These are phyloP conservation scores for Picochlorum costavermella DNA, from an alignment of 139 green algal species.

Conservation along the genomic window DNA sequence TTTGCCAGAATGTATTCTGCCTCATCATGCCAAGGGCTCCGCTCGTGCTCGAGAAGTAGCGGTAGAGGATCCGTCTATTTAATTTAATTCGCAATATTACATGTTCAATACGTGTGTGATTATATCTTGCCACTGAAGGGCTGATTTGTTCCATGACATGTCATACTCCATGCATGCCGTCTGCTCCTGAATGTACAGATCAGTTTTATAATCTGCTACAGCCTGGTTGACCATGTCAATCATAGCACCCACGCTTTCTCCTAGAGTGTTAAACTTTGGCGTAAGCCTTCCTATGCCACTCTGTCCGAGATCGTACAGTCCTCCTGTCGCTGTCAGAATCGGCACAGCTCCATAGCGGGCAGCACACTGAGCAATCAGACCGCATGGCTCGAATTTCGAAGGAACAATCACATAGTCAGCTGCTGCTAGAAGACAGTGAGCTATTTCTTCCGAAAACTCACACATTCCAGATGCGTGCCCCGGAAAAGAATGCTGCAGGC, in stretches of 20 bases:
- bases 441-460: constrained; percentile 54
- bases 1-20: background rate
- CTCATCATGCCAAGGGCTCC: background rate
- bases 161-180: constrained; percentile 49
- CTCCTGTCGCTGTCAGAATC: constrained; percentile 55
- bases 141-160: constrained; percentile 56
- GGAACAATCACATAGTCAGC: constrained; percentile 71
- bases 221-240: constrained; percentile 19
- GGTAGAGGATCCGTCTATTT: no score
- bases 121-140: background rate
- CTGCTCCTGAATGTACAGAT: constrained; percentile 23
- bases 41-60: no score
- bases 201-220: constrained; percentile 19
- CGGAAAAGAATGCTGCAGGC: constrained; percentile 45
- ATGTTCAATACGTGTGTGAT: no score
- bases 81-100: no score
- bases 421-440: constrained; percentile 65
- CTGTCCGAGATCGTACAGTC: constrained; percentile 58
- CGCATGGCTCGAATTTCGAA: constrained; percentile 75
- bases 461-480: constrained; percentile 44
- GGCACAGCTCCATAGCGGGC: constrained; percentile 69
- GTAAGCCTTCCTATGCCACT: constrained; percentile 16
- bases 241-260: constrained; percentile 26
- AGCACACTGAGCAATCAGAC: constrained; percentile 65
- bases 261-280: constrained; percentile 1